Conservation (phyloP, 1,284 basidiomycete species). For the Ceratobasidium sp. region DNA sequence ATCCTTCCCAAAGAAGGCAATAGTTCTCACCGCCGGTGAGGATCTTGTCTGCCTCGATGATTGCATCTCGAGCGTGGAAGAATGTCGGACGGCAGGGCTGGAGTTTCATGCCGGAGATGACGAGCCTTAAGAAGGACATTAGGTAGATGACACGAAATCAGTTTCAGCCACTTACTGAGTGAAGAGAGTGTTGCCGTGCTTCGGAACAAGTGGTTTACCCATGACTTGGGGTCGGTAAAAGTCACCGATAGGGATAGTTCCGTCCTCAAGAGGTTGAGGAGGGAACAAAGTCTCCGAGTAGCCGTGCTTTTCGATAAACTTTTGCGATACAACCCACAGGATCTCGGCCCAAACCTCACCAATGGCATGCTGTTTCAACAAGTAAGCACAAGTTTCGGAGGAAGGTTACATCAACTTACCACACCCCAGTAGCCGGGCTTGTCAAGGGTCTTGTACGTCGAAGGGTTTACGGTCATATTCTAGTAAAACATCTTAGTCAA, state of each 20-base stretch:
- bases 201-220: slow-evolving; percentile 76
- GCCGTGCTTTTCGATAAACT: slow-evolving; percentile 81
- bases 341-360: slow-evolving; percentile 97
- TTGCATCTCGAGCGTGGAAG: slow-evolving; percentile 92
- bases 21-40: slow-evolving; percentile 92
- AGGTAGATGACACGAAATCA: neutral
- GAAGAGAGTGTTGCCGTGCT: slow-evolving; percentile 88
- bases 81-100: slow-evolving; percentile 92
- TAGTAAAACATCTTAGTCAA: slow-evolving; percentile 42
- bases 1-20: slow-evolving; percentile 89
- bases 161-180: slow-evolving; percentile 65
- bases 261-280: slow-evolving; percentile 67
- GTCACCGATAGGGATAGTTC: slow-evolving; percentile 67
- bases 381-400: slow-evolving; percentile 9
- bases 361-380: slow-evolving; percentile 66
- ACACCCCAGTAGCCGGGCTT: slow-evolving; percentile 92
- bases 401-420: slow-evolving; percentile 33
- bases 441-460: slow-evolving; percentile 95
- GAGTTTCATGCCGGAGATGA: slow-evolving; percentile 92
- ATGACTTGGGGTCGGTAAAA: slow-evolving; percentile 68
- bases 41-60: slow-evolving; percentile 90
- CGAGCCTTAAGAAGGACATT: slow-evolving; percentile 57
- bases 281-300: slow-evolving; percentile 83
- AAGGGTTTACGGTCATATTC: slow-evolving; percentile 83
- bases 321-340: slow-evolving; percentile 83